Base-by-base conservation (phyloP, 768 basidiomycete genomes). In the Leccinum sublutescens region DNA sequence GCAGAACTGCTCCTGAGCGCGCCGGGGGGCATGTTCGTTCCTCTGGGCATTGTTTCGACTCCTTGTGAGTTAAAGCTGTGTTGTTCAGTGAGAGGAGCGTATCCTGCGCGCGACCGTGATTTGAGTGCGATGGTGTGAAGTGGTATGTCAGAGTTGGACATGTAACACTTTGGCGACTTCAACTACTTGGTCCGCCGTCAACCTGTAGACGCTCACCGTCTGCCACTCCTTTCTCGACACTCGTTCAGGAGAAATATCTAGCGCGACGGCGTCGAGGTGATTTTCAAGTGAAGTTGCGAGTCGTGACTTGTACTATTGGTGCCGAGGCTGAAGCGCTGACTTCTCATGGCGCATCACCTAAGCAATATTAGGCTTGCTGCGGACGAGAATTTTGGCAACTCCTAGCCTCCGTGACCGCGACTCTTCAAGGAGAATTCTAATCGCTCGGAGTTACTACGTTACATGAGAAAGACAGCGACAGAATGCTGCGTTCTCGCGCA, bases 141-240 rank as follows among this genome's bases (percentile, higher is more conserved):
- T n/a, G 87, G 87, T 73, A 89, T 89, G 76, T 88, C 87, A 73
- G 86, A 82, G 63, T 51, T 66, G 60, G 70, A 68, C 70, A 71
- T 71, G 68, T 63, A 71, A 57, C 55, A 14, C 17, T n/a, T 40
- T 40, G 38, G 38, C 38, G 38, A n/a, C 38, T 17, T 40, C 38
- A 40, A 40, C 38, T 40, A 40, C 9, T 40, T 40, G 38, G 17
- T n/a, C 17, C 31, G 14, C 51, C 19, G 40, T 5, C 45, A 31
- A 31, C 38, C 21, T 25, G 31, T 54, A 50, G 51, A 54, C 55
- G 50, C 62, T 19, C 40, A 62, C 48, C 7, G 59, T 48, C 34
- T 40, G 50, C 11, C 8, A 2, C 52, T 6, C 31, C 34, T 36
- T 25, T 8, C 52, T 25, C 12, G 17, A 38, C 15, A 7, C 7